phyloP scores from a whole-genome alignment of 2,329 filamentous ascomycete genomes.

The Graphiopsis chlorocephala region DNA sequence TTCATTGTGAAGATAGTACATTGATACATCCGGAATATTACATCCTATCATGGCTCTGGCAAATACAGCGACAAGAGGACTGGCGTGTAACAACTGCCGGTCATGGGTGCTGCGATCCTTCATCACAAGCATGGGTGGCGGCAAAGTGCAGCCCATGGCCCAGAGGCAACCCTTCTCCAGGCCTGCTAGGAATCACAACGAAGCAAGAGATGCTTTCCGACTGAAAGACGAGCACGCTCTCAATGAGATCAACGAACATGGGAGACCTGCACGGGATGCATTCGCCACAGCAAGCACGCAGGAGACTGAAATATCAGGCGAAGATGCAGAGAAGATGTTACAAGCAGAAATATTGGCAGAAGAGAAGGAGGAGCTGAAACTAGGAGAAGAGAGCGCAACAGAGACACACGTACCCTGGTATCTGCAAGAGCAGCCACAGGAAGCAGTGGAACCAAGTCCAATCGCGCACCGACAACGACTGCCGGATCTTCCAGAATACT shows the following conservation, averaged over 20 bases:
- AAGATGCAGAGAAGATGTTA: not conserved
- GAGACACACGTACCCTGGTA: constrained; percentile 69
- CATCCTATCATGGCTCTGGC: constrained; percentile 16
- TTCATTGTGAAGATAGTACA: not conserved
- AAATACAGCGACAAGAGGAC: constrained; percentile 16
- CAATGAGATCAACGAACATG: constrained; percentile 24
- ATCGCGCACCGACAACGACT: constrained; percentile 55
- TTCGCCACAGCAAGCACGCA: constrained; percentile 2
- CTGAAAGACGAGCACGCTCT: constrained; percentile 21
- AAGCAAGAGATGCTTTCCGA: constrained; percentile 22
- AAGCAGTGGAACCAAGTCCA: constrained; percentile 41
- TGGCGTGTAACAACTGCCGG: constrained; percentile 26
- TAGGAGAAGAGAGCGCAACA: constrained; percentile 8
- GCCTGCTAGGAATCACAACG: constrained; percentile 19
- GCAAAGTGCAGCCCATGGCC: constrained; percentile 12
- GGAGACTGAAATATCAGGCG: not conserved
- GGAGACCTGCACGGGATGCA: constrained; percentile 1
- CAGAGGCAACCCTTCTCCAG: constrained; percentile 25
- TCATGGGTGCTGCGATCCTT: constrained; percentile 31
- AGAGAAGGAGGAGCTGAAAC: not conserved
- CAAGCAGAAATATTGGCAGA: not conserved
- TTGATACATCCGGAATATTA: not conserved
- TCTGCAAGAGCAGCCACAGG: constrained; percentile 53
- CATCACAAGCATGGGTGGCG: constrained; percentile 30
- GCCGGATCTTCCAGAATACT: constrained; percentile 62